phyloP scores from a whole-genome alignment of 2,329 filamentous ascomycete species.

The Ascochyta clinopodiicola region DNA sequence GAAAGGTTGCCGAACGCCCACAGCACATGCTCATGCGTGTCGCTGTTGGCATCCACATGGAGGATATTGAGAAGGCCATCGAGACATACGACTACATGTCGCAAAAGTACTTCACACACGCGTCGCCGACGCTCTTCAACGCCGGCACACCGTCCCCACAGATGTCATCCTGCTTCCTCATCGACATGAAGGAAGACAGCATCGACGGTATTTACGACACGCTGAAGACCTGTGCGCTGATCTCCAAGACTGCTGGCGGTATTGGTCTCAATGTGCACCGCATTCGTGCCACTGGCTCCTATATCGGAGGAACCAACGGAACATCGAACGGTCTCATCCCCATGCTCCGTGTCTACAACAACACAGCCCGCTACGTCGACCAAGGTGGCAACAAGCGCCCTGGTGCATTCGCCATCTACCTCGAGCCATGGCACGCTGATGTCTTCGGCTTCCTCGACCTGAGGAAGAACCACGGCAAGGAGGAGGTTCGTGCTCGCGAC shows the following conservation, averaged over 20 bases:
- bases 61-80: slow-evolving; percentile 90
- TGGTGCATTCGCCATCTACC: slow-evolving; percentile 97
- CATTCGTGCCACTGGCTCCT: slow-evolving; percentile 95
- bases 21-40: slow-evolving; percentile 99
- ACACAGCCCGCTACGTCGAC: slow-evolving; percentile 97
- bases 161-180: slow-evolving; percentile 96
- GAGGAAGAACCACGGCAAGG: slow-evolving; percentile 99
- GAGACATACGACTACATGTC: slow-evolving; percentile 99
- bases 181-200: slow-evolving; percentile 99
- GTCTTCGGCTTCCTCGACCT: slow-evolving; percentile 97
- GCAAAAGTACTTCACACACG: slow-evolving; percentile 97
- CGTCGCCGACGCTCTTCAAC: slow-evolving; percentile 97
- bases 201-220: slow-evolving; percentile 99
- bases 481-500: slow-evolving; percentile 95
- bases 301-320: slow-evolving; percentile 97
- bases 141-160: slow-evolving; percentile 94
- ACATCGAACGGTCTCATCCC: slow-evolving; percentile 97
- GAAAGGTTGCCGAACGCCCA: slow-evolving; percentile 94
- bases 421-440: slow-evolving; percentile 98
- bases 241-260: slow-evolving; percentile 98
- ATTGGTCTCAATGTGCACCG: slow-evolving; percentile 97
- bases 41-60: slow-evolving; percentile 93
- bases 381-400: slow-evolving; percentile 99
- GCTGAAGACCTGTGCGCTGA: slow-evolving; percentile 98
- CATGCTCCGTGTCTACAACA: slow-evolving; percentile 99